Base-by-base conservation (phyloP, 2,329 filamentous ascomycete species). In the Clarireedia sp. region DNA sequence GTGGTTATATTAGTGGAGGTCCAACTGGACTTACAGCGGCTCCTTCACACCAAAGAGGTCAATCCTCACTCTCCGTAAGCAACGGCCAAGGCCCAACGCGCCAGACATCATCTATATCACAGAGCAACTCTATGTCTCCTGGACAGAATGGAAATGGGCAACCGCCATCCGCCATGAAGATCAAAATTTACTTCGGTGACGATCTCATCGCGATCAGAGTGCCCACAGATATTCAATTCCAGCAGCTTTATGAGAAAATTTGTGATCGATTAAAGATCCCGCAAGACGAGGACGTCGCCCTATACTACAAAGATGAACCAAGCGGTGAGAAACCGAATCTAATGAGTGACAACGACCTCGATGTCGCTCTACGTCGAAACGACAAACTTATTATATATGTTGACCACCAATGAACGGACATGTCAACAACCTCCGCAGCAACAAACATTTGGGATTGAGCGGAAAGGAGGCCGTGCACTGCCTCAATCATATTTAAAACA, bases 151-250 rank as follows among this genome's bases (percentile, higher is more conserved):
- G 64, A 48, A 63, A 58, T 17, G 53, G 38, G n/a, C 66, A 61
- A 48, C 62, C 61, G 51, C 38, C 63, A 46, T 73, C 78, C 7
- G 79, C 82, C 3, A 86, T 96, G 75, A 97, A 96, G 72, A 88
- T 97, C 69, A 97, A 97, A 74, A 86, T 96, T 53, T 94, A 89
- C 74, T 96, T 90, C 74, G 88, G 92, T 62, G 87, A 91, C 58
- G 92, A 96, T 63, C 82, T 95, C 55, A 92, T 96, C 62, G 88
- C 94, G 45, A 90, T 99, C 65, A 85, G 91, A 36, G 89, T 97
- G 54, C 87, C 92, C 0, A 80, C 80, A 1, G 87, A 95, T 54
- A 90, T 95, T 64, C 80, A 80, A 53, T 94, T 86, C 70, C 76
- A 81, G 52, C 86, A 90, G 59, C 78, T 99, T 8, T 86, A 86